Conservation (phyloP, 1,284 basidiomycete species). For the Pyrrhoderma lamaoense region DNA sequence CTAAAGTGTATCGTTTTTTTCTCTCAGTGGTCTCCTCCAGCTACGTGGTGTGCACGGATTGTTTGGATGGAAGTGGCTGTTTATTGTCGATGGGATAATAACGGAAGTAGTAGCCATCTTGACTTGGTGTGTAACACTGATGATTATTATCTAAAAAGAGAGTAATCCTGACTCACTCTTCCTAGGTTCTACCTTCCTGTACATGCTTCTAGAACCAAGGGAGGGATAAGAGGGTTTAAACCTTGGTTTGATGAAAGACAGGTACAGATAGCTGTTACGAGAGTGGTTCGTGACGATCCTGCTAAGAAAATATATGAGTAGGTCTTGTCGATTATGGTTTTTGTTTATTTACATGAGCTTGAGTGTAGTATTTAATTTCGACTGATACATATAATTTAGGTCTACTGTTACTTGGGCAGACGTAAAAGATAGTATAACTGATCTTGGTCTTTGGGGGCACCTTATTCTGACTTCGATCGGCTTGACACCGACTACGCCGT, state of each 20-base stretch:
- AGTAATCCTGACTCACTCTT: neutral
- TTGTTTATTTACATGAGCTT: no score
- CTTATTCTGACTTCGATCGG: slow-evolving; percentile 29
- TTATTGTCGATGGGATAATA: slow-evolving; percentile 33
- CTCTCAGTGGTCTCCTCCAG: slow-evolving; percentile 29
- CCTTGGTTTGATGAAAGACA: slow-evolving; percentile 31
- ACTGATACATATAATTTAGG: slow-evolving; percentile 19
- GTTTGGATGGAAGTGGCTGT: slow-evolving; percentile 36
- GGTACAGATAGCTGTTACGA: slow-evolving; percentile 30
- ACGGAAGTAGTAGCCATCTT: slow-evolving; percentile 28
- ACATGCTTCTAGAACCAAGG: slow-evolving; percentile 25
- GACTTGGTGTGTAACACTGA: slow-evolving; percentile 30
- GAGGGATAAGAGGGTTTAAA: slow-evolving; percentile 28
- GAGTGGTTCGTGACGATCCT: slow-evolving; percentile 31
- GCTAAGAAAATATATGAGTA: slow-evolving; percentile 33
- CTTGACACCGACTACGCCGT: slow-evolving; percentile 31
- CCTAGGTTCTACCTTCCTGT: slow-evolving; percentile 32
- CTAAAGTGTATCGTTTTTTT: neutral
- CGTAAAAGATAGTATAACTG: slow-evolving; percentile 30
- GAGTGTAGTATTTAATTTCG: no score
- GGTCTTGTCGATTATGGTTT: slow-evolving; percentile 10
- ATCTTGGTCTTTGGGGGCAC: slow-evolving; percentile 32
- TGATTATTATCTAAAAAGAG: no score
- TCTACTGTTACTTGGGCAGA: slow-evolving; percentile 30
- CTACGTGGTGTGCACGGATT: slow-evolving; percentile 28